Percentiles rank a stretch among this genome's conserved stretches.
phyloP scores from a whole-genome alignment of 352 stramenopile genomes.

The Saprolegnia parasitica region DNA sequence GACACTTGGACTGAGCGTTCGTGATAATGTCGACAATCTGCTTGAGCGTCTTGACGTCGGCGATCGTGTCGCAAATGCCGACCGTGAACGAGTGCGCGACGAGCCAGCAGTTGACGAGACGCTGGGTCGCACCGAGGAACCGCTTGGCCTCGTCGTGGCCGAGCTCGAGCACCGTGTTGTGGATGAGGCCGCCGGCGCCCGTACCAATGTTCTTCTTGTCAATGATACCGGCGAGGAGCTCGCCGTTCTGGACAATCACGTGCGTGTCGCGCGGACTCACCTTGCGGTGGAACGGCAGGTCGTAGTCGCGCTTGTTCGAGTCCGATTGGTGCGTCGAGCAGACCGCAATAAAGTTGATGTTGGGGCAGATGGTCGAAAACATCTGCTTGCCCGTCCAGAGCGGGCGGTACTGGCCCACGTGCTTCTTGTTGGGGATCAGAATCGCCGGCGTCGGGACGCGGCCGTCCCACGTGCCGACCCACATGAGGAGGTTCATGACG shows the following conservation, averaged over 20 bases:
- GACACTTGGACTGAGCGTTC: slow-evolving; percentile 83
- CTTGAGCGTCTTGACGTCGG: slow-evolving; percentile 92
- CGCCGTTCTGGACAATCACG: slow-evolving; percentile 94
- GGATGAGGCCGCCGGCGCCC: slow-evolving; percentile 97
- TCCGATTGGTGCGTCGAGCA: slow-evolving; percentile 61
- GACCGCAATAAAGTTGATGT: slow-evolving; percentile 71
- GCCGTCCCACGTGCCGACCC: slow-evolving; percentile 93
- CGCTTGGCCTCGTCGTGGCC: slow-evolving; percentile 86
- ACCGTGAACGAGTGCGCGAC: slow-evolving; percentile 98
- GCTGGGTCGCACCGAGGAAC: slow-evolving; percentile 93
- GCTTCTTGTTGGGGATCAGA: slow-evolving; percentile 43
- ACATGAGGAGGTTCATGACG: slow-evolving; percentile 92
- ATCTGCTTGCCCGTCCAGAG: slow-evolving; percentile 99
- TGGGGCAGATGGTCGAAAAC: slow-evolving; percentile 81
- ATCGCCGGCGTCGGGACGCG: slow-evolving; percentile 71
- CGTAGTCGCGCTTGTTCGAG: slow-evolving; percentile 97
- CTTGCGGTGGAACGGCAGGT: slow-evolving; percentile 65
- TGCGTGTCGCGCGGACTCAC: slow-evolving; percentile 99
- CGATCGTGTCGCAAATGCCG: slow-evolving; percentile 98
- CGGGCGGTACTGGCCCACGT: slow-evolving; percentile 21
- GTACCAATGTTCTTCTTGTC: slow-evolving; percentile 98
- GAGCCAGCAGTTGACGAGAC: slow-evolving; percentile 90
- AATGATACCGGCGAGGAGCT: slow-evolving; percentile 97
- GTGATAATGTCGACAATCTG: slow-evolving; percentile 86
- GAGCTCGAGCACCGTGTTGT: slow-evolving; percentile 96